Evolutionary conservation across 2,329 filamentous ascomycete species (phyloP).

Genomic region (Nannizziopsis arthrosporioides): DNA sequence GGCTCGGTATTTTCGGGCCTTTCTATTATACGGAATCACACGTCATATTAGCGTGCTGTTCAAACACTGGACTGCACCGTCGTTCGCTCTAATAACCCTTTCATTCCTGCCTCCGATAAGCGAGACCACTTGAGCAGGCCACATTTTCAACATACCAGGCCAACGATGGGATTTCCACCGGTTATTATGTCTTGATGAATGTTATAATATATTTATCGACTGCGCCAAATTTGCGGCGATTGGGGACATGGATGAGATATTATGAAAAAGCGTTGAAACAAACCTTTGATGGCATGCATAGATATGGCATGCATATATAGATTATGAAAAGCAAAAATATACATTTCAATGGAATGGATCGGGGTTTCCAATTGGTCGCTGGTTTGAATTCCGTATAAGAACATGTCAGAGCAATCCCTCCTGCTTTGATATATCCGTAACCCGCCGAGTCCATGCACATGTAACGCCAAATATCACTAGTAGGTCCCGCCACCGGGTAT

Average conservation of each 20-base stretch:
- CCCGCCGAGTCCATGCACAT: neutral
- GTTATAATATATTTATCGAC: neutral
- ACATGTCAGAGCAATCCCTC: neutral
- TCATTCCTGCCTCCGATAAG: too few relatives aligned
- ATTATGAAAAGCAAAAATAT: neutral
- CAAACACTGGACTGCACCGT: too few relatives aligned
- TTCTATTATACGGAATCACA: too few relatives aligned
- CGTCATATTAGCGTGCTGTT: too few relatives aligned
- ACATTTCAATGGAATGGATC: too few relatives aligned
- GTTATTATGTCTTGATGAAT: neutral
- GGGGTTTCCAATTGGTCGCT: too few relatives aligned
- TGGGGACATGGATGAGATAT: neutral
- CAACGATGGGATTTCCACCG: neutral
- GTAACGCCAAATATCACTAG: too few relatives aligned
- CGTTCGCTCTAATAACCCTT: too few relatives aligned
- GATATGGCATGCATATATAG: neutral
- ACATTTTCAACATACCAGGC: neutral
- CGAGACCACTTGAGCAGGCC: too few relatives aligned
- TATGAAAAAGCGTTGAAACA: neutral
- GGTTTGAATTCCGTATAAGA: too few relatives aligned
- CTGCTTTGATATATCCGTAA: neutral
- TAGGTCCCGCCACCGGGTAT: too few relatives aligned
- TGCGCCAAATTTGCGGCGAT: neutral
- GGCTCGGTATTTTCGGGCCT: neutral
- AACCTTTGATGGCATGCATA: constrained; percentile 1